A percentile compares a stretch with the other conserved stretches of the same genome.
These are phyloP conservation scores for Hordeum pubiflorum DNA, from an alignment of 202 grass and related monocot species.

Conservation along the genomic window DNA sequence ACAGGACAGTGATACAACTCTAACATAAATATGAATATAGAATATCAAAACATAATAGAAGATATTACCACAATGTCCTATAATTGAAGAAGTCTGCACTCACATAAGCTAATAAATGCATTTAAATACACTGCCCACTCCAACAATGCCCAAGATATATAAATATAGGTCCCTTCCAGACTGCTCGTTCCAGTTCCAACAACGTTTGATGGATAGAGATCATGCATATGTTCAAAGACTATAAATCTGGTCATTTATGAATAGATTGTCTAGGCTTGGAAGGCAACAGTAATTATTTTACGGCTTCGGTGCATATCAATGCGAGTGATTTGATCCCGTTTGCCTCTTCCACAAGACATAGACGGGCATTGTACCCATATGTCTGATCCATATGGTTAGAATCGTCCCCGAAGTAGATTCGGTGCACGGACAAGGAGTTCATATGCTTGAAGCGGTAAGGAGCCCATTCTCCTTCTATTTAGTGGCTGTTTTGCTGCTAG, in stretches of 20 bases:
- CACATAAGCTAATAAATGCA: no score
- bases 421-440: no score
- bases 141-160: no score
- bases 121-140: no score
- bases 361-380: no score
- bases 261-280: background rate
- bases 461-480: no score
- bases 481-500: no score
- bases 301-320: background rate
- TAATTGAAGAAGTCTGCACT: background rate
- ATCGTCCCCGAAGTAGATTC: background rate
- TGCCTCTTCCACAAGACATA: fast-evolving
- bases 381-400: background rate
- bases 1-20: no score
- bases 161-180: background rate
- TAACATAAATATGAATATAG: no score
- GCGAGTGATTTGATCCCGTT: background rate
- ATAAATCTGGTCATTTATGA: background rate
- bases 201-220: background rate
- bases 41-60: background rate
- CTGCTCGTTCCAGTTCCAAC: background rate
- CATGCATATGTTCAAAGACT: background rate
- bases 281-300: background rate
- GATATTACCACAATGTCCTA: background rate
- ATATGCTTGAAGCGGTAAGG: no score